Evolutionary conservation across 306 rosid species (phyloP), one percentile per base, ranked within the genome.

Genomic region (Myrica gale): DNA sequence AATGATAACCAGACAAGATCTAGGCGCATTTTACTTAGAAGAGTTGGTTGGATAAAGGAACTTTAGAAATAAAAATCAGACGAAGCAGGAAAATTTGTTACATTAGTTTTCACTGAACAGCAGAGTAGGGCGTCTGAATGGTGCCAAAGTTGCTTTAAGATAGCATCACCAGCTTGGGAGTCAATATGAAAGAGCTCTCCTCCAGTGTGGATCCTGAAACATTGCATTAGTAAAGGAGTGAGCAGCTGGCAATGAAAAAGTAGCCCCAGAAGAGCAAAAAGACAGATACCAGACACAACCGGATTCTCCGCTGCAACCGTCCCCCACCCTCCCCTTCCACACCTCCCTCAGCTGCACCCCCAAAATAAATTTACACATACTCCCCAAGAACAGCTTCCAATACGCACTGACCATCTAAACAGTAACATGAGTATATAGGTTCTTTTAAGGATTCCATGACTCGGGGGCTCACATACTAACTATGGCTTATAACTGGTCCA

Each of bases 61-160:
- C 65, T 44, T 16, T 42, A 1, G 23, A 68, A 65, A 9, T 16
- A 41, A 1, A 65, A 10, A 67, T 42, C 21, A 42, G 15, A 61
- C 11, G 21, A 8, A 45, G 37, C 9, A 58, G 43, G n/a, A 47
- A 45, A 65, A 10, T 50, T 26, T 7, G 45, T 79, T 84, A 95
- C 97, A 80, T 83, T 92, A 44, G 99, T 78, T 83, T 92, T 95
- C 2, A 92, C 91, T 0, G 99, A 85, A 79, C 99, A 95, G 83
- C 99, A 95, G 91, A 95, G 79, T 74, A 95, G 92, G 67, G 99
- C 96, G 71, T 95, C 97, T 0, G 97, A 87, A 79, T 95, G 97
- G 78, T 83, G 87, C 99, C 99, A 95, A 15, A 95, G 96, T 82
- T 87, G 93, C 85, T 92, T 95, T 90, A 95, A 81, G 77, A 92